Evolutionary conservation across 345 rosid species (phyloP).

Genomic region (Gossypium bickii): DNA sequence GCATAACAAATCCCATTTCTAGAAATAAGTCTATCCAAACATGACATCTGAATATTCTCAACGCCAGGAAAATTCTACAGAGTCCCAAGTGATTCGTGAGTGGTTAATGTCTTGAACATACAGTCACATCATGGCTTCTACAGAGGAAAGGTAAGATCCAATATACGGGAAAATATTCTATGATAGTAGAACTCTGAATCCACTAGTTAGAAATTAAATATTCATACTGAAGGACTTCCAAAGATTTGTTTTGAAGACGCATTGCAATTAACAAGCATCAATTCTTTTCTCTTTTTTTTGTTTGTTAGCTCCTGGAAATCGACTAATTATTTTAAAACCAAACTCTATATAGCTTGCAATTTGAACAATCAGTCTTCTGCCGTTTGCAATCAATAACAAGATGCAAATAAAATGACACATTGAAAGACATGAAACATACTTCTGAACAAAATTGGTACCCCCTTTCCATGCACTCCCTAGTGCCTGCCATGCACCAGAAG

Average conservation of each 20-base stretch:
- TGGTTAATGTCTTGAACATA: not conserved
- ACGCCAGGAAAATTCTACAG: conserved; percentile 4
- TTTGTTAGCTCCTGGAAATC: not conserved
- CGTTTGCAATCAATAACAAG: not conserved
- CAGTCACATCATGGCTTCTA: not conserved
- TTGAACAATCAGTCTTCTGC: not conserved
- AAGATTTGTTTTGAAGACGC: not conserved
- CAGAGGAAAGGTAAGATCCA: not conserved
- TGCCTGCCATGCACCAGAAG: conserved; percentile 97
- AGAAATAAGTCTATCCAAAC: not conserved
- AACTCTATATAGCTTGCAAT: not conserved
- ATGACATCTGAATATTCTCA: not conserved
- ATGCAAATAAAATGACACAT: not conserved
- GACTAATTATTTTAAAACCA: not conserved
- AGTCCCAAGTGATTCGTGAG: not conserved
- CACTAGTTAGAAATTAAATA: not conserved
- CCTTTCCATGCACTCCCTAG: conserved; percentile 83
- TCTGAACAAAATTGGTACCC: conserved; percentile 67
- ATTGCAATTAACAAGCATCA: conserved; percentile 1
- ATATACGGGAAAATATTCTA: not conserved
- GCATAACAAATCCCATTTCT: not conserved
- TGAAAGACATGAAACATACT: conserved; percentile 44
- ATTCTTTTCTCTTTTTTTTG: not conserved
- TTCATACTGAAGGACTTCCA: not conserved
- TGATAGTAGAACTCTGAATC: not conserved